Evolutionary conservation across 2,329 filamentous ascomycete genomes (phyloP), one percentile per base, ranked within the genome.

Genomic region (Curvularia eragrostidis): DNA sequence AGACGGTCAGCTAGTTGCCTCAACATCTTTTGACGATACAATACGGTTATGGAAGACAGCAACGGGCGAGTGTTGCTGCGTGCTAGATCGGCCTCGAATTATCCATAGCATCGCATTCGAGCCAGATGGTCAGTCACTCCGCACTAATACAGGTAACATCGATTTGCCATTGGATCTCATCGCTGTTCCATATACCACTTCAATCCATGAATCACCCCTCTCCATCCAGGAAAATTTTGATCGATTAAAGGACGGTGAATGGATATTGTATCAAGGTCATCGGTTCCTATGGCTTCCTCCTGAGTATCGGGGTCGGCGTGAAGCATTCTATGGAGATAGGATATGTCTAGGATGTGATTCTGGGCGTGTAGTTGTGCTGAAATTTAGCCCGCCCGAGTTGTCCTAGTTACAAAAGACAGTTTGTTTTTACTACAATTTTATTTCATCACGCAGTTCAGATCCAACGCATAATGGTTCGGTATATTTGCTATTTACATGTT

Each of bases 201-300:
- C 1, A 36, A 13, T 15, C 28, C 18, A 12, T 34, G 44, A 48
- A 34, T 19, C 19, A 12, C 8, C 26, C 12, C 23, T 12, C 9
- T 9, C 34, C 5, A 6, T 34, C 15, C 15, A 34, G 44, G 18
- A 46, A 10, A 46, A 8, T n/a, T n/a, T n/a, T n/a, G n/a, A n/a
- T n/a, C n/a, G n/a, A n/a, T n/a, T n/a, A n/a, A n/a, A n/a, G n/a
- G n/a, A n/a, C n/a, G 24, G 18, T 28, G 9, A 48, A 36, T 36
- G 46, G 30, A 12, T 36, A 24, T 36, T 24, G 19, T 13, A 6
- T 48, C 46, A 36, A 24, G 36, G 19, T 1, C 13, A 13, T n/a
- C 46, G 44, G 12, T 48, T 48, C 19, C 18, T 36, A 10, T 48
- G 19, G 46, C 46, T 48, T 34, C 44, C 44, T 34, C 28, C 44